These are phyloP conservation scores for Myriosclerotinia scirpicola DNA, from an alignment of 2,329 filamentous ascomycete species.

Conservation along the genomic window DNA sequence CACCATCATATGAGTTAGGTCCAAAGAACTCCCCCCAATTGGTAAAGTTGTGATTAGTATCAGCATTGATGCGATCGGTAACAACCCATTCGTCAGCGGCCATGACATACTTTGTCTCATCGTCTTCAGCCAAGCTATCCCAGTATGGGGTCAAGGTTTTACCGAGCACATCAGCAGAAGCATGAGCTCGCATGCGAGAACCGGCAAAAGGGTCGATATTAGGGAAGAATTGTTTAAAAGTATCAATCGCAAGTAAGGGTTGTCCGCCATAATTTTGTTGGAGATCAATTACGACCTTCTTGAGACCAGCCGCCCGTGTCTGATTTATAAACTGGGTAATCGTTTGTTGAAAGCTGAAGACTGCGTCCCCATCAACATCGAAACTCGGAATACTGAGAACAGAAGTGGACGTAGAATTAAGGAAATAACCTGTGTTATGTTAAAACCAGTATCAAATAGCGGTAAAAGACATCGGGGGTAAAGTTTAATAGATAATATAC, in stretches of 20 bases:
- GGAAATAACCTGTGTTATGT: conserved; percentile 31
- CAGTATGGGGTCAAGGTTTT: conserved; percentile 32
- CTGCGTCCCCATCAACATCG: conserved; percentile 34
- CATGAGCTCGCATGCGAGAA: conserved; percentile 32
- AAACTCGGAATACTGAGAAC: conserved; percentile 47
- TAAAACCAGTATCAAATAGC: background rate
- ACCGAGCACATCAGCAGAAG: conserved; percentile 31
- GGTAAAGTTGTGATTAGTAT: conserved; percentile 30
- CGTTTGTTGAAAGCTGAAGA: conserved; percentile 39
- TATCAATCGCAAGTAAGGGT: conserved; percentile 56
- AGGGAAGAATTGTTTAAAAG: conserved; percentile 48
- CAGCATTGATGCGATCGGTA: conserved; percentile 29
- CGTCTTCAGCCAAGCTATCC: conserved; percentile 23
- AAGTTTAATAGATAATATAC: background rate
- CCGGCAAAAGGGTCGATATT: conserved; percentile 35
- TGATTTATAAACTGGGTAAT: conserved; percentile 46
- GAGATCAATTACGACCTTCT: conserved; percentile 62
- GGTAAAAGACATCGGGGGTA: background rate
- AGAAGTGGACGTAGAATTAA: conserved; percentile 35
- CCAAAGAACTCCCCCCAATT: conserved; percentile 33
- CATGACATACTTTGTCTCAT: conserved; percentile 29
- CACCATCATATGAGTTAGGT: conserved; percentile 29
- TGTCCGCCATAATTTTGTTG: conserved; percentile 60
- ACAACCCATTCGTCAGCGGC: conserved; percentile 32
- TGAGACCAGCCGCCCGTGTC: conserved; percentile 49